Percentiles rank a stretch among this genome's conserved stretches.
These are phyloP conservation scores for Neurospora tetraspora DNA, from an alignment of 495 filamentous ascomycete genomes.

Conservation along the genomic window DNA sequence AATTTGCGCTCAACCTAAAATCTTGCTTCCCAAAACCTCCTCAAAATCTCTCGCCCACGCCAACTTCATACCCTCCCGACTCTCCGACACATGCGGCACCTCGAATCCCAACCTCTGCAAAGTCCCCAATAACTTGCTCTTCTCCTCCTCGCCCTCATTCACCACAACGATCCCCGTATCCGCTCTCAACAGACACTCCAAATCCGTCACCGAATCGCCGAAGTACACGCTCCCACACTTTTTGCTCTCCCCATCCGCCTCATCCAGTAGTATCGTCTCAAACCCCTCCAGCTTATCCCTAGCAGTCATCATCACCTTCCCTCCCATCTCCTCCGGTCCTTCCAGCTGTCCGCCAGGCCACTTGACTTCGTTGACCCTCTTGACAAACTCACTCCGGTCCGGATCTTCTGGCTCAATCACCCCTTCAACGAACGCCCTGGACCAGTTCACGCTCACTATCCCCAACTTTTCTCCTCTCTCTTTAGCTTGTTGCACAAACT, in stretches of 20 bases:
- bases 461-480: slow-evolving; percentile 18
- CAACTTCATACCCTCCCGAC: not conserved
- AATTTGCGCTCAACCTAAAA: slow-evolving; percentile 3
- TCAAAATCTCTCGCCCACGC: slow-evolving; percentile 23
- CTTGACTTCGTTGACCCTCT: slow-evolving; percentile 21
- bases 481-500: slow-evolving; percentile 15
- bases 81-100: slow-evolving; percentile 22
- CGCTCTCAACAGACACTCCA: slow-evolving; percentile 27
- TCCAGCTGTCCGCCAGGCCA: slow-evolving; percentile 20
- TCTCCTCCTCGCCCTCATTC: slow-evolving; percentile 13
- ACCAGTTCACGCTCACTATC: slow-evolving; percentile 39
- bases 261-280: not conserved
- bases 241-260: not conserved
- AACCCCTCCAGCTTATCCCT: slow-evolving; percentile 18
- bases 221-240: slow-evolving; percentile 15
- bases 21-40: slow-evolving; percentile 11
- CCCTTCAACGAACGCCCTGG: slow-evolving; percentile 27
- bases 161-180: slow-evolving; percentile 29
- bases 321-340: slow-evolving; percentile 22
- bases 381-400: not conserved
- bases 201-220: slow-evolving; percentile 26
- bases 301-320: slow-evolving; percentile 12
- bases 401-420: slow-evolving; percentile 6
- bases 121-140: slow-evolving; percentile 24
- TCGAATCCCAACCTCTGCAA: slow-evolving; percentile 25